These are phyloP conservation scores for Erythrophleum fordii DNA, from an alignment of 306 rosid species.

Conservation along the genomic window DNA sequence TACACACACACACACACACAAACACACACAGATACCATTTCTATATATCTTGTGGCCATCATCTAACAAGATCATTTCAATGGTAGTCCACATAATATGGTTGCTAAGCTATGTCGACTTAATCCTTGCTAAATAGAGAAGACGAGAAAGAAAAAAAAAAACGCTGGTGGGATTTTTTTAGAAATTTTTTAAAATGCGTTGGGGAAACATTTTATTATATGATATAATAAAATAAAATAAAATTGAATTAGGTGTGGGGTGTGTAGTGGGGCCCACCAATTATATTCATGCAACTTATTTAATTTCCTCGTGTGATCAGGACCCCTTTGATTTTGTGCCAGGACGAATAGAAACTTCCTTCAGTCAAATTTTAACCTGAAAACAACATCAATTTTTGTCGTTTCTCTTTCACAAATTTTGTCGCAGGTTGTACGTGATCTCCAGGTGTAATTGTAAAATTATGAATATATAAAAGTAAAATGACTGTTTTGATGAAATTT, in stretches of 20 bases:
- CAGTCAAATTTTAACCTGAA: constrained; percentile 34
- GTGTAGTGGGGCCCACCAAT: constrained; percentile 25
- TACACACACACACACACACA: background rate
- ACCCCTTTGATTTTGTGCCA: constrained; percentile 46
- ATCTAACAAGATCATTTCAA: constrained; percentile 32
- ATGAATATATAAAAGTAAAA: background rate
- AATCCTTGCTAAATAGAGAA: constrained; percentile 36
- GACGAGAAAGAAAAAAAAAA: constrained; percentile 33
- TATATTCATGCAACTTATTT: constrained; percentile 50
- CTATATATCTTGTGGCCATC: constrained; percentile 33
- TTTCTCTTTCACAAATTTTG: constrained; percentile 20
- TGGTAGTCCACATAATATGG: constrained; percentile 37
- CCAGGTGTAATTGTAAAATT: constrained; percentile 6
- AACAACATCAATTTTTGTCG: constrained; percentile 23
- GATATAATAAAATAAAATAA: background rate
- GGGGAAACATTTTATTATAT: background rate
- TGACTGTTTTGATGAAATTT: background rate
- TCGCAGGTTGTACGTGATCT: constrained; percentile 21
- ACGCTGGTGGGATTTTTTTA: constrained; percentile 20
- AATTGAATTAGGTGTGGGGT: background rate
- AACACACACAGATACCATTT: constrained; percentile 10
- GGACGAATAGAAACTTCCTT: constrained; percentile 46
- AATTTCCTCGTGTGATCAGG: constrained; percentile 26
- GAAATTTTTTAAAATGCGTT: background rate
- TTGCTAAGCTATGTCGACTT: background rate